A percentile compares a stretch with the other conserved stretches of the same genome.
phyloP scores from a whole-genome alignment of 768 basidiomycete genomes.

The Russula dissimulans region DNA sequence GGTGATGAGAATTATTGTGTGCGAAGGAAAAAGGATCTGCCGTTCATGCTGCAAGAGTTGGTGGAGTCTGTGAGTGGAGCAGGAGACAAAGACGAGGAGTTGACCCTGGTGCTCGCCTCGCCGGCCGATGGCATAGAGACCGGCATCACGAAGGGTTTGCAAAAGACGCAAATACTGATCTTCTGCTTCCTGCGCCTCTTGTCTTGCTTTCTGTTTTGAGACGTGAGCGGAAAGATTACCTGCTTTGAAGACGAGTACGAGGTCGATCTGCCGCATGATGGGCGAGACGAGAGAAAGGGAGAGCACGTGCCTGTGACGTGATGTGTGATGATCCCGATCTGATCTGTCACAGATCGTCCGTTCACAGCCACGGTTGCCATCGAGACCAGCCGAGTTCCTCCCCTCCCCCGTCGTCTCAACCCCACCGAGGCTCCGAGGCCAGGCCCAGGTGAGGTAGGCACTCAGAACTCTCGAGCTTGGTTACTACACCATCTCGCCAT shows the following conservation, averaged over 20 bases:
- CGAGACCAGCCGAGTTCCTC: too few species aligned
- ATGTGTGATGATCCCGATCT: background rate
- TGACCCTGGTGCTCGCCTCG: constrained; percentile 71
- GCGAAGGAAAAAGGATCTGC: constrained; percentile 32
- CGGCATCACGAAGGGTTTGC: constrained; percentile 48
- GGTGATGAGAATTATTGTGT: background rate
- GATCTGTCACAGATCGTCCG: too few species aligned
- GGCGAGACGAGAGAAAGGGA: background rate
- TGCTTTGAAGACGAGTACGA: constrained; percentile 64
- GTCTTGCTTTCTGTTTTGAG: constrained; percentile 53
- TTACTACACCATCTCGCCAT: too few species aligned
- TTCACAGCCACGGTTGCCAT: too few species aligned
- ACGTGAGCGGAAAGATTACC: constrained; percentile 32
- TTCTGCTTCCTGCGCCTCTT: constrained; percentile 55
- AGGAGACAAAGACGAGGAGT: constrained; percentile 66
- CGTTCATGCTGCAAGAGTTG: constrained; percentile 65
- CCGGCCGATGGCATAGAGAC: constrained; percentile 63
- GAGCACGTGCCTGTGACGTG: constrained; percentile 3
- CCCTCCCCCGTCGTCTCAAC: too few species aligned
- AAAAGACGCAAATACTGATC: constrained; percentile 61
- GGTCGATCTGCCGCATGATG: constrained; percentile 54
- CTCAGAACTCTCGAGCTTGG: too few species aligned
- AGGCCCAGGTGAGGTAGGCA: too few species aligned
- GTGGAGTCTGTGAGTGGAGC: constrained; percentile 50
- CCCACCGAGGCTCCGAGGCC: too few species aligned